Evolutionary conservation across 768 basidiomycete species (phyloP).

Genomic region (Agaricus blazei): DNA sequence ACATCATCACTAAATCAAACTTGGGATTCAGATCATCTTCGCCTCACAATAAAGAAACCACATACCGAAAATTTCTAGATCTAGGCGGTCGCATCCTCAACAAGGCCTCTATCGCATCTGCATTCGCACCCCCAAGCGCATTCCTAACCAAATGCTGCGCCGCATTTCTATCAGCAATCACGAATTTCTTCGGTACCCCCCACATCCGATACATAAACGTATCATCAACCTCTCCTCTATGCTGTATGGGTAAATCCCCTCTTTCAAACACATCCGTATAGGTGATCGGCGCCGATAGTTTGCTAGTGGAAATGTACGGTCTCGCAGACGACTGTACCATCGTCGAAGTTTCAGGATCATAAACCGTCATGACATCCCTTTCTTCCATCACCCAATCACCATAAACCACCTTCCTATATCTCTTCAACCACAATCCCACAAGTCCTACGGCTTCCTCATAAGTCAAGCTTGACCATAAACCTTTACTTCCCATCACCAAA

Average conservation of each 20-base stretch:
- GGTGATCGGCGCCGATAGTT: background rate
- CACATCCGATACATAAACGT: constrained; percentile 33
- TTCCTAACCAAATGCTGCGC: constrained; percentile 49
- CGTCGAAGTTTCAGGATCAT: constrained; percentile 4
- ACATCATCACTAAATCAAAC: constrained; percentile 20
- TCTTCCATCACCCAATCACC: background rate
- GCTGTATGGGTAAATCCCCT: constrained; percentile 28
- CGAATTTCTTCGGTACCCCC: constrained; percentile 34
- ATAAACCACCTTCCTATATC: constrained; percentile 11
- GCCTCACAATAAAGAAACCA: background rate
- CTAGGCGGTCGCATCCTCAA: constrained; percentile 31
- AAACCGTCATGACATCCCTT: background rate
- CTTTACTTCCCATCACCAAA: constrained; percentile 49
- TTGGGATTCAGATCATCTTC: background rate
- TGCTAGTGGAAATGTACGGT: background rate
- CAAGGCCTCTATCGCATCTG: constrained; percentile 34
- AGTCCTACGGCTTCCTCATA: constrained; percentile 50
- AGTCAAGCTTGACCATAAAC: constrained; percentile 50
- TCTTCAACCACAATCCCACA: constrained; percentile 22
- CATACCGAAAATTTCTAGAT: constrained; percentile 33
- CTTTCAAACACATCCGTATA: constrained; percentile 9
- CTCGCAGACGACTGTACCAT: background rate
- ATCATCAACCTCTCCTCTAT: constrained; percentile 19
- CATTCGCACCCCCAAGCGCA: constrained; percentile 47
- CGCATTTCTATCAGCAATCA: constrained; percentile 36